Conservation (phyloP, 306 rosid genomes). For the Chamaecrista fasciculata region DNA sequence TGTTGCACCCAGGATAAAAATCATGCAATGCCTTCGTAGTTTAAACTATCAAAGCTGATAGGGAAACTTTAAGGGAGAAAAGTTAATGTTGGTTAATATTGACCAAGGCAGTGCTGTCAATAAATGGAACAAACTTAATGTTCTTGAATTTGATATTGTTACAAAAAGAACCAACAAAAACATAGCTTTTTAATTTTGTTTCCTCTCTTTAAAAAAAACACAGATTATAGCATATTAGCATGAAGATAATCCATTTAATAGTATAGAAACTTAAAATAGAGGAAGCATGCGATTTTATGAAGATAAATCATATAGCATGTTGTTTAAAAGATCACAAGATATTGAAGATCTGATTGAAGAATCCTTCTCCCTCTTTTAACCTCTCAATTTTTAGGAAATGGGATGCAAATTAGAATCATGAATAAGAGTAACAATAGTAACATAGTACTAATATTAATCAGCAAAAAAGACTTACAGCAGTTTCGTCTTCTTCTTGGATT, state of each 20-base stretch:
- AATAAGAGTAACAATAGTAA: constrained; percentile 14
- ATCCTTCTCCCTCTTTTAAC: constrained; percentile 1
- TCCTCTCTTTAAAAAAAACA: background rate
- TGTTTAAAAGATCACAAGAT: background rate
- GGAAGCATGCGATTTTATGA: background rate
- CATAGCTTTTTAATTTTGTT: background rate
- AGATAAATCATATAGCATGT: background rate
- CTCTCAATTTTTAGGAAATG: background rate
- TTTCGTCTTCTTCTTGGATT: constrained; percentile 34
- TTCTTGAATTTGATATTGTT: background rate
- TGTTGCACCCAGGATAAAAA: background rate
- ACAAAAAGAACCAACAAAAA: background rate
- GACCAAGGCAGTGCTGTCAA: background rate
- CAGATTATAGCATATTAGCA: background rate
- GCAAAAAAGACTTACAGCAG: constrained; percentile 35
- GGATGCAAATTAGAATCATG: background rate
- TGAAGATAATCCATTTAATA: background rate
- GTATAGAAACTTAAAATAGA: constrained; percentile 4
- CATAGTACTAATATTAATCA: constrained; percentile 1
- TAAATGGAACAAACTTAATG: constrained; percentile 3
- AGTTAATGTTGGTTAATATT: background rate
- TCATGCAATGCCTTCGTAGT: background rate
- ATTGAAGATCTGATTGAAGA: constrained; percentile 15
- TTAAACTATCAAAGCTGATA: no score
- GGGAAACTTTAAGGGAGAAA: background rate